Percentiles rank a stretch among this genome's conserved stretches.
Evolutionary conservation across 2,329 filamentous ascomycete species (phyloP).

Genomic region (Trichophyton simii): DNA sequence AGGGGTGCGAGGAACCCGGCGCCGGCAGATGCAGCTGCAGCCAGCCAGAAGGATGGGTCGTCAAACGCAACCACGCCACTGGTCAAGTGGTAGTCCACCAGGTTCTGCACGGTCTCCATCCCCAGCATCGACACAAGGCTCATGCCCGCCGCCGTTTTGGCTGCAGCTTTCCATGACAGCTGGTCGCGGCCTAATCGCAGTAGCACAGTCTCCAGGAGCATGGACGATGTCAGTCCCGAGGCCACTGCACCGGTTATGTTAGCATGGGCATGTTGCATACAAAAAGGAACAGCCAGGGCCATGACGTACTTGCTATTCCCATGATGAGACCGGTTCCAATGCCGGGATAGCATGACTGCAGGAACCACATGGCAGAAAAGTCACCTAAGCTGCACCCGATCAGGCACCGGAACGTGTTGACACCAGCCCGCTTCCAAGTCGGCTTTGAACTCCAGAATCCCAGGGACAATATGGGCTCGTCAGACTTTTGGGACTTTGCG

Average conservation of each 20-base stretch:
- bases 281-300: background rate
- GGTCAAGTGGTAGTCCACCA: slow-evolving; percentile 44
- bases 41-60: slow-evolving; percentile 41
- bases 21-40: slow-evolving; percentile 26
- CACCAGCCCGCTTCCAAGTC: slow-evolving; percentile 38
- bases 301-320: slow-evolving; percentile 38
- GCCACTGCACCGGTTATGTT: slow-evolving; percentile 32
- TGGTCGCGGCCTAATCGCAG: slow-evolving; percentile 38
- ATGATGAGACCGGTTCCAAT: slow-evolving; percentile 40
- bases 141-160: slow-evolving; percentile 45
- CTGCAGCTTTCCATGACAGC: slow-evolving; percentile 37
- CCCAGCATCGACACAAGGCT: slow-evolving; percentile 48
- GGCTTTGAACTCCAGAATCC: slow-evolving; percentile 27
- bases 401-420: slow-evolving; percentile 46
- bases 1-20: slow-evolving; percentile 14
- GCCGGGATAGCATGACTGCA: slow-evolving; percentile 38
- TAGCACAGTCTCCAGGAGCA: slow-evolving; percentile 42
- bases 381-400: slow-evolving; percentile 45
- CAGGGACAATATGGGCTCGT: slow-evolving; percentile 2
- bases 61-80: slow-evolving; percentile 39
- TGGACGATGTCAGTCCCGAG: slow-evolving; percentile 40
- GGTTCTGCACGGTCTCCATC: slow-evolving; percentile 45
- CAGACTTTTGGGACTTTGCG: slow-evolving; percentile 5
- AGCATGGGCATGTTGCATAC: background rate
- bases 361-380: slow-evolving; percentile 44